Conservation (phyloP, 352 stramenopile genomes). For the Globisporangium paddicum region DNA sequence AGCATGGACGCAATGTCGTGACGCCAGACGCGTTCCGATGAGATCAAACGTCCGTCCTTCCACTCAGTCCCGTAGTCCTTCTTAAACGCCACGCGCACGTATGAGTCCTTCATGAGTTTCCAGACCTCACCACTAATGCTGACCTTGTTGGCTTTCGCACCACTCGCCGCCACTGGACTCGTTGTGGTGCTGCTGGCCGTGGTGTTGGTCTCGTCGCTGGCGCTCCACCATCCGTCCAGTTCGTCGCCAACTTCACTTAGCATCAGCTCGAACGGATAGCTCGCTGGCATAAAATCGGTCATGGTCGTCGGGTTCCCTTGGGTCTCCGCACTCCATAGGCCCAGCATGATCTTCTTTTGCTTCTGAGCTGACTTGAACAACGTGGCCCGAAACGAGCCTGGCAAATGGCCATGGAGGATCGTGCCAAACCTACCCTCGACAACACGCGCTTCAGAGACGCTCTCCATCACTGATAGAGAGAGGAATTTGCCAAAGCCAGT, state of each 20-base stretch:
- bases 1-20: conserved; percentile 84
- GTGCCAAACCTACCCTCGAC: conserved; percentile 76
- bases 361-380: conserved; percentile 29
- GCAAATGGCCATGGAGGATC: conserved; percentile 54
- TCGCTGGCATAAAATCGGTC: conserved; percentile 60
- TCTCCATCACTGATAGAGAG: conserved; percentile 52
- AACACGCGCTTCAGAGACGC: conserved; percentile 33
- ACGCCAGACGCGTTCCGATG: conserved; percentile 80
- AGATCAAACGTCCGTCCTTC: conserved; percentile 68
- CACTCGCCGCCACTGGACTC: not conserved
- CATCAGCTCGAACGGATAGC: conserved; percentile 61
- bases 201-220: conserved; percentile 23
- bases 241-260: conserved; percentile 49
- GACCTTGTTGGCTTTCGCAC: not conserved
- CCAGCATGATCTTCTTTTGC: conserved; percentile 39
- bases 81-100: conserved; percentile 86
- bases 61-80: conserved; percentile 88
- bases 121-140: conserved; percentile 30
- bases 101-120: conserved; percentile 80
- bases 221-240: conserved; percentile 77
- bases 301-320: conserved; percentile 36
- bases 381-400: conserved; percentile 53
- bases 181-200: conserved; percentile 9
- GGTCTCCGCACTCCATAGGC: conserved; percentile 56
- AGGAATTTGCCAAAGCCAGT: conserved; percentile 33